These are phyloP conservation scores for Apiospora saccharicola DNA, from an alignment of 2,329 filamentous ascomycete species.

Conservation along the genomic window DNA sequence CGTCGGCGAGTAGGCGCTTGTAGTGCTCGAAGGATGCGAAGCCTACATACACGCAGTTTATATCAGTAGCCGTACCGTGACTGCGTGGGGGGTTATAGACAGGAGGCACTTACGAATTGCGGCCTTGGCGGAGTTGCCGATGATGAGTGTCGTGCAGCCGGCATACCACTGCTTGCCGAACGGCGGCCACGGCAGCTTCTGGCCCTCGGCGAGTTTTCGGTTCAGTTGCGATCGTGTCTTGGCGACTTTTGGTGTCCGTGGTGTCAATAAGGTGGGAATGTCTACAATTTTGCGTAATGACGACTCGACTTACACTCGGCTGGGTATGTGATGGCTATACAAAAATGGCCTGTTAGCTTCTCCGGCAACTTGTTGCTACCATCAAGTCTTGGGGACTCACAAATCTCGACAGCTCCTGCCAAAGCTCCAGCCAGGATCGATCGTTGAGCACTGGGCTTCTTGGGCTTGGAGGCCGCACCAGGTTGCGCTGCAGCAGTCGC, in stretches of 20 bases:
- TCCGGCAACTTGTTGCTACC: neutral
- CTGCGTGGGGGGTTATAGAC: neutral
- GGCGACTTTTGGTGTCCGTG: conserved; percentile 66
- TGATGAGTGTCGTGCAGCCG: conserved; percentile 94
- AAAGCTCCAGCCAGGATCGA: conserved; percentile 91
- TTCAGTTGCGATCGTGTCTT: conserved; percentile 97
- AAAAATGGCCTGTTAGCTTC: neutral
- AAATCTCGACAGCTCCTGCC: conserved; percentile 95
- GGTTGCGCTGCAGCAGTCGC: conserved; percentile 28
- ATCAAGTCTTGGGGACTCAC: conserved; percentile 55
- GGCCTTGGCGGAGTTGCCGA: conserved; percentile 96
- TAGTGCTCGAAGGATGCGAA: conserved; percentile 98
- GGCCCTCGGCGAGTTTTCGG: conserved; percentile 75
- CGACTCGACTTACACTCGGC: conserved; percentile 68
- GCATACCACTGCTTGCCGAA: conserved; percentile 97
- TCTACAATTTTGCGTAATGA: neutral
- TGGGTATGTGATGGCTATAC: conserved; percentile 76
- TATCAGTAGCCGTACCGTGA: neutral
- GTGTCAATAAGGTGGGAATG: conserved; percentile 27
- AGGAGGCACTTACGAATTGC: conserved; percentile 75
- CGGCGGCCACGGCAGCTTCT: conserved; percentile 94
- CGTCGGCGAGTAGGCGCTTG: conserved; percentile 82
- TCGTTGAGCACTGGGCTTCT: conserved; percentile 79
- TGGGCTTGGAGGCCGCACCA: conserved; percentile 39
- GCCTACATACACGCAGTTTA: conserved; percentile 53